These are phyloP conservation scores for Pyricularia sp. DNA, from an alignment of 2,329 filamentous ascomycete species.

Conservation along the genomic window DNA sequence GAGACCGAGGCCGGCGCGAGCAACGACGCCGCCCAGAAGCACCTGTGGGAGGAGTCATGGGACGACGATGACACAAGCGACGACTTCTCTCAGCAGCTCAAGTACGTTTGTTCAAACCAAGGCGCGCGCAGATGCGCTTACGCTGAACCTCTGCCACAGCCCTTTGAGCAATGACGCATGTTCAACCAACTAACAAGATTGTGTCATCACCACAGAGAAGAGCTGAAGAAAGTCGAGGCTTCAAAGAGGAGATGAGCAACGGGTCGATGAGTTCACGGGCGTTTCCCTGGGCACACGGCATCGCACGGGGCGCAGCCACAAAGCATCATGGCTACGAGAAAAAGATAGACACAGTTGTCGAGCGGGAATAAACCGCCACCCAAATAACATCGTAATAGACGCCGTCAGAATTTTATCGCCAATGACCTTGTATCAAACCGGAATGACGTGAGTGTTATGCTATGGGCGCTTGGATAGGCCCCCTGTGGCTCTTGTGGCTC, in stretches of 20 bases:
- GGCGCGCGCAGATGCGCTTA: neutral
- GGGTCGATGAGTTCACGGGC: neutral
- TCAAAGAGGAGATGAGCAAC: conserved; percentile 35
- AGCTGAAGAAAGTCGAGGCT: conserved; percentile 87
- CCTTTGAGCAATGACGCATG: neutral
- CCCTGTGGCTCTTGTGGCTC: neutral
- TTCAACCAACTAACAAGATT: neutral
- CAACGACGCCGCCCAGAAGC: conserved; percentile 51
- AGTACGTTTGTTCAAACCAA: conserved; percentile 48
- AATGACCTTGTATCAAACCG: neutral
- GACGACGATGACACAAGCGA: conserved; percentile 96
- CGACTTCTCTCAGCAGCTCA: conserved; percentile 90
- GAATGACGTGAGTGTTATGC: neutral
- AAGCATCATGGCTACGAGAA: neutral
- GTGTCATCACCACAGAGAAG: conserved; percentile 51
- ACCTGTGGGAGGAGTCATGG: conserved; percentile 99
- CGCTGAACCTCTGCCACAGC: neutral
- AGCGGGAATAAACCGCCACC: neutral
- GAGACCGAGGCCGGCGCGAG: conserved; percentile 66
- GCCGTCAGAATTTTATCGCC: neutral
- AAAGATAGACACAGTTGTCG: neutral
- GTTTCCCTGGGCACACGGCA: neutral
- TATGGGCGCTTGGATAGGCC: neutral
- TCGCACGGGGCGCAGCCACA: neutral
- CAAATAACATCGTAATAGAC: neutral